Conservation (phyloP, 495 filamentous ascomycete genomes). For the Zalerion maritima region DNA sequence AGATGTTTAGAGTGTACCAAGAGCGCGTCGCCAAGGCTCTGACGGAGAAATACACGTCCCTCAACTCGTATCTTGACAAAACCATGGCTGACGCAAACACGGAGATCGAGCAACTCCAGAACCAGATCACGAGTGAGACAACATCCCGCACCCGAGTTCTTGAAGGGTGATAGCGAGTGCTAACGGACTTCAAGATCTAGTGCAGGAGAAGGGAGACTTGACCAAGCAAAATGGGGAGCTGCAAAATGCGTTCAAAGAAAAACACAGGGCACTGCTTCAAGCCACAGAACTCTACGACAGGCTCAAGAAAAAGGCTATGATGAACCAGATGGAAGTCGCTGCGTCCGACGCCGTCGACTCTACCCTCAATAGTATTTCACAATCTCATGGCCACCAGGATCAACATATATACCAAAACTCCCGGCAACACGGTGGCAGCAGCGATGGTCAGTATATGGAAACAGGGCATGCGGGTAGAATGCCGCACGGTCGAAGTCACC, state of each 20-base stretch:
- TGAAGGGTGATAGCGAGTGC: constrained; percentile 1
- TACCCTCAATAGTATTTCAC: constrained; percentile 26
- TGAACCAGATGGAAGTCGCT: constrained; percentile 52
- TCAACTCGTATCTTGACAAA: constrained; percentile 65
- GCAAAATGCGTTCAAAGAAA: constrained; percentile 51
- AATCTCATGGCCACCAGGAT: constrained; percentile 2
- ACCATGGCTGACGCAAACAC: constrained; percentile 69
- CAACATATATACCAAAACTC: constrained; percentile 5
- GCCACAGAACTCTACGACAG: constrained; percentile 74
- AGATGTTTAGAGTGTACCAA: constrained; percentile 53
- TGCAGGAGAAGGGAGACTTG: constrained; percentile 51
- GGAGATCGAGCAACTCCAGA: constrained; percentile 54
- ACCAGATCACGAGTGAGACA: constrained; percentile 29
- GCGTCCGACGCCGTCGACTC: constrained; percentile 53
- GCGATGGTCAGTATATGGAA: no score
- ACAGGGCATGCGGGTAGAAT: no score
- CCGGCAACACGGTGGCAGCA: constrained; percentile 8
- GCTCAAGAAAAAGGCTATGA: constrained; percentile 60
- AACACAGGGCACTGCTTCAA: constrained; percentile 58
- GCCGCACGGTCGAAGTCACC: no score
- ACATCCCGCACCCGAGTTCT: constrained; percentile 4
- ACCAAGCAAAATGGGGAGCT: constrained; percentile 68
- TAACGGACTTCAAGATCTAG: constrained; percentile 48
- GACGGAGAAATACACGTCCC: constrained; percentile 54
- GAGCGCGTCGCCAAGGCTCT: constrained; percentile 58